Percentiles rank a stretch among this genome's conserved stretches.
Evolutionary conservation across 768 basidiomycete genomes (phyloP).

Genomic region (Kwoniella sp.): DNA sequence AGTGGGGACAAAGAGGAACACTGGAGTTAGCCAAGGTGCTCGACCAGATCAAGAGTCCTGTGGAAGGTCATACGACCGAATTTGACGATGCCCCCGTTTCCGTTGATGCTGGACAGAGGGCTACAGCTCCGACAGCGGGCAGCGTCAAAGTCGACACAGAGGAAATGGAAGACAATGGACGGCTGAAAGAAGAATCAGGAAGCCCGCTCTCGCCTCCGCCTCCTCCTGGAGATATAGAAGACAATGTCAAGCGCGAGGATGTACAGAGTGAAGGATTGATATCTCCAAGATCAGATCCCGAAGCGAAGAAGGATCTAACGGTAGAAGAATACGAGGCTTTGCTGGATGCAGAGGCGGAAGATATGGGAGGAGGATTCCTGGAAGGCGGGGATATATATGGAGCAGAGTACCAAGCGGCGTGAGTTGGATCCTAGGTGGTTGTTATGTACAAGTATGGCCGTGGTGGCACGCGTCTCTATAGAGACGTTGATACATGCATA

Average conservation of each 20-base stretch:
- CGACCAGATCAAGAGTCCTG: slow-evolving; percentile 51
- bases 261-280: too few species aligned
- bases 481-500: too few species aligned
- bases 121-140: too few species aligned
- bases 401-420: not conserved
- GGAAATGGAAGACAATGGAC: not conserved
- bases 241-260: not conserved
- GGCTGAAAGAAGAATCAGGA: slow-evolving; percentile 4
- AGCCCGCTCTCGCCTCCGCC: not conserved
- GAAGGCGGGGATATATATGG: slow-evolving; percentile 39
- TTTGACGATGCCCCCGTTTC: not conserved
- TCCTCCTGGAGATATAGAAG: not conserved
- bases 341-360: slow-evolving; percentile 42
- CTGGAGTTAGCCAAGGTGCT: slow-evolving; percentile 73
- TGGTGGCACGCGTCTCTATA: too few species aligned
- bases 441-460: too few species aligned
- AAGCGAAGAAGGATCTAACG: slow-evolving; percentile 13
- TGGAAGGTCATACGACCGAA: not conserved
- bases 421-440: too few species aligned
- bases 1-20: slow-evolving; percentile 83
- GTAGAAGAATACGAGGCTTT: slow-evolving; percentile 50
- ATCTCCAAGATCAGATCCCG: not conserved
- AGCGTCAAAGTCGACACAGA: slow-evolving; percentile 3
- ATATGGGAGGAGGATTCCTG: slow-evolving; percentile 39
- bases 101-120: too few species aligned